A percentile compares a stretch with the other conserved stretches of the same genome.
Conservation (phyloP, 2,329 filamentous ascomycete species). For the Fusarium beomiforme region DNA sequence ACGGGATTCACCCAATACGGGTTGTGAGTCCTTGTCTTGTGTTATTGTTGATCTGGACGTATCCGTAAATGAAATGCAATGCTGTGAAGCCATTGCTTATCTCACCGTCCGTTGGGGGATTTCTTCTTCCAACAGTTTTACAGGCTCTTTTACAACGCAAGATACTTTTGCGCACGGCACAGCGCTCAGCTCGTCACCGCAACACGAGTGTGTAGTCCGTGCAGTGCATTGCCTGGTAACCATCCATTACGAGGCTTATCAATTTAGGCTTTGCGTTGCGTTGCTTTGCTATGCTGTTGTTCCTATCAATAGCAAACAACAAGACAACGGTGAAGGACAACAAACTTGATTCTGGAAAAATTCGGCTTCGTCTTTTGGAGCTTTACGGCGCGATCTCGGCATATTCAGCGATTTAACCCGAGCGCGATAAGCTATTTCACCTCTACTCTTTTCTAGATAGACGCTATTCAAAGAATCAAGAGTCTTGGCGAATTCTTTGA, state of each 20-base stretch:
- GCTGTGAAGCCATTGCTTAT: constrained; percentile 21
- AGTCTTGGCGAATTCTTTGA: constrained; percentile 28
- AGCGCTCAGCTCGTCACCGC: constrained; percentile 5
- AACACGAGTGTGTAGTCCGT: neutral
- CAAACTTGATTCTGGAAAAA: constrained; percentile 20
- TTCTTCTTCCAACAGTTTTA: neutral
- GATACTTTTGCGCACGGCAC: neutral
- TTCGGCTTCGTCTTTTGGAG: neutral
- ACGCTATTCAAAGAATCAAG: neutral
- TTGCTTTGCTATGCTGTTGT: neutral
- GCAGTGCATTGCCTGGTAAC: constrained; percentile 4
- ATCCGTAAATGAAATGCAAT: constrained; percentile 1
- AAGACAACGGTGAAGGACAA: neutral
- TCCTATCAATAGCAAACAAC: neutral
- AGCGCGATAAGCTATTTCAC: constrained; percentile 24
- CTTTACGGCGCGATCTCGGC: constrained; percentile 14
- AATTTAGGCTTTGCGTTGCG: neutral
- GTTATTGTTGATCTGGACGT: constrained; percentile 20
- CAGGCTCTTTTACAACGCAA: constrained; percentile 17
- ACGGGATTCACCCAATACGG: constrained; percentile 15
- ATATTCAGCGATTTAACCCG: constrained; percentile 17
- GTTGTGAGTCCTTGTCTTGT: neutral
- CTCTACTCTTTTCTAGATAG: neutral
- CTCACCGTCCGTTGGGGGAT: constrained; percentile 18
- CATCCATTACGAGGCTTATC: constrained; percentile 23